Evolutionary conservation across 2,329 filamentous ascomycete genomes (phyloP).

Genomic region (Nemania sp.): DNA sequence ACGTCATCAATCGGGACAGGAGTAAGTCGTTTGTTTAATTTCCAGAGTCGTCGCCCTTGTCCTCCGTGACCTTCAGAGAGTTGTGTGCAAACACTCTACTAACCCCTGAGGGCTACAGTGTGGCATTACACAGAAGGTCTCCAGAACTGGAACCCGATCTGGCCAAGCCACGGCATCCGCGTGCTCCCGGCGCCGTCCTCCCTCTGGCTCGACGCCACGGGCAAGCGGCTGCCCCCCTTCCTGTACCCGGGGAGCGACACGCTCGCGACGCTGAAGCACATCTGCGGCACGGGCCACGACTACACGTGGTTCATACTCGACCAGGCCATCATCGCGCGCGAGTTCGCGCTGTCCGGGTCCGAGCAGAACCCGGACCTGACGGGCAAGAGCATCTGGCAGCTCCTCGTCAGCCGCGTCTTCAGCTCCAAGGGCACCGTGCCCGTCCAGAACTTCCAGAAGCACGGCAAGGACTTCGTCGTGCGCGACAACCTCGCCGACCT

Average conservation of each 20-base stretch:
- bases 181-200: constrained; percentile 64
- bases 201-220: constrained; percentile 65
- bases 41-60: background rate
- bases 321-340: constrained; percentile 61
- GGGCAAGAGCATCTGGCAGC: constrained; percentile 58
- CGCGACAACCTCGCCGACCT: constrained; percentile 60
- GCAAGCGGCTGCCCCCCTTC: constrained; percentile 60
- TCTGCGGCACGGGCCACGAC: constrained; percentile 64
- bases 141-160: constrained; percentile 65
- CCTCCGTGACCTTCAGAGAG: too few relatives aligned
- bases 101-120: constrained; percentile 41
- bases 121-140: constrained; percentile 70
- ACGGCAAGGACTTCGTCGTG: constrained; percentile 64
- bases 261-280: constrained; percentile 60
- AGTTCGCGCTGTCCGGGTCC: constrained; percentile 65
- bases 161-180: constrained; percentile 64
- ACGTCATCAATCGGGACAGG: constrained; percentile 62
- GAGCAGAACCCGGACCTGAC: constrained; percentile 68
- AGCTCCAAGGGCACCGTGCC: constrained; percentile 56
- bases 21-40: constrained; percentile 36
- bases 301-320: constrained; percentile 67
- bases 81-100: too few relatives aligned
- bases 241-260: constrained; percentile 64
- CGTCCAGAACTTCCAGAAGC: constrained; percentile 62
- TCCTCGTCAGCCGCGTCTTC: constrained; percentile 56